phyloP scores from a whole-genome alignment of 2,329 filamentous ascomycete species.

The Colletotrichum tropicale region DNA sequence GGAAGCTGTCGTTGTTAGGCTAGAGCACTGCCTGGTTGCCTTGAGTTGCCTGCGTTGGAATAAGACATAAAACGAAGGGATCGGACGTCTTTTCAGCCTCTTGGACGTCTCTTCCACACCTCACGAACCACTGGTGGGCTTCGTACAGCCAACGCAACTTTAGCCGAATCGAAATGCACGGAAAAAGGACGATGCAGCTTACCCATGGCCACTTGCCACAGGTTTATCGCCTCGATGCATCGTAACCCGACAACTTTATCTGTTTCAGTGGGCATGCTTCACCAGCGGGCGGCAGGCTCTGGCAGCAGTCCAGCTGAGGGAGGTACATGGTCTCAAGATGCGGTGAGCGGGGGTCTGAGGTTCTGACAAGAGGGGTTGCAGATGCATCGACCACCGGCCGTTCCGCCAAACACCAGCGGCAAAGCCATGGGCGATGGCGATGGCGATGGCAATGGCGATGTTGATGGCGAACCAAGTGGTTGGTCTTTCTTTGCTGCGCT shows the following conservation, averaged over 20 bases:
- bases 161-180: background rate
- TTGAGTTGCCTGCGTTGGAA: background rate
- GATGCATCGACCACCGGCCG: background rate
- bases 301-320: background rate
- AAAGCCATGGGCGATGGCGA: background rate
- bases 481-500: background rate
- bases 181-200: background rate
- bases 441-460: background rate
- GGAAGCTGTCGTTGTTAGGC: background rate
- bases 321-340: background rate
- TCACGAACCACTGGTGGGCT: background rate
- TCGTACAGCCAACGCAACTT: background rate
- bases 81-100: constrained; percentile 1
- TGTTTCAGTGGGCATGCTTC: background rate
- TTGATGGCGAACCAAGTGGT: background rate
- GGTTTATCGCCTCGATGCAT: background rate
- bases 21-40: constrained; percentile 4
- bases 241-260: constrained; percentile 1
- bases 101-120: background rate
- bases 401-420: background rate
- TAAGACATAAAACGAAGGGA: background rate
- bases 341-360: background rate
- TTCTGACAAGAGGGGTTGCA: background rate
- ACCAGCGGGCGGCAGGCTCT: background rate
- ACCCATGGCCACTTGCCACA: constrained; percentile 10